Evolutionary conservation across 176 grass and related monocot species (phyloP).

Genomic region (Panicum miliaceum): DNA sequence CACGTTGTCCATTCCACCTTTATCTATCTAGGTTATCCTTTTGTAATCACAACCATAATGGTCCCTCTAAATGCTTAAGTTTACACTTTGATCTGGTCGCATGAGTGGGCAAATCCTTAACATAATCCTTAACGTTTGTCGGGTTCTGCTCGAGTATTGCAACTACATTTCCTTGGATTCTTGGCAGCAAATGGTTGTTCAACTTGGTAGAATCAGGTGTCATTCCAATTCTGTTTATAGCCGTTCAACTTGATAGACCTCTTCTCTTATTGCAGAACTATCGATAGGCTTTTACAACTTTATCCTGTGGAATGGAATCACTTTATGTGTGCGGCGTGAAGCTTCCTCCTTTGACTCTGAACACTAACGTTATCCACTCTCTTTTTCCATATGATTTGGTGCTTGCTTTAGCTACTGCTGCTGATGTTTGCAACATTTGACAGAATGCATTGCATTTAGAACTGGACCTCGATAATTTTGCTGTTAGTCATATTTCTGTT

Average conservation of each 20-base stretch:
- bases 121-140: not conserved
- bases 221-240: constrained; percentile 10
- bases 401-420: not conserved
- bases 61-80: not conserved
- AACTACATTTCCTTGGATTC: constrained; percentile 21
- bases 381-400: not conserved
- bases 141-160: constrained; percentile 11
- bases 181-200: not conserved
- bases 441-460: not conserved
- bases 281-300: not conserved
- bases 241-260: constrained; percentile 19
- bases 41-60: not conserved
- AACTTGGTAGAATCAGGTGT: not conserved
- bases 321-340: constrained; percentile 13
- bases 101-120: not conserved
- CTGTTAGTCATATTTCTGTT: not conserved
- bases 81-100: not conserved
- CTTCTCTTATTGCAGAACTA: not conserved
- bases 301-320: constrained; percentile 8
- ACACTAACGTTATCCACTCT: not conserved
- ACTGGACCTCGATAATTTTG: not conserved
- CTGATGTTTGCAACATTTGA: constrained; percentile 16
- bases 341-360: constrained; percentile 19
- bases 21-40: no score
- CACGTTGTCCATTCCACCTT: no score